Conservation (phyloP, 192 early-diverging fungal species). For the Umbelopsis sp. region DNA sequence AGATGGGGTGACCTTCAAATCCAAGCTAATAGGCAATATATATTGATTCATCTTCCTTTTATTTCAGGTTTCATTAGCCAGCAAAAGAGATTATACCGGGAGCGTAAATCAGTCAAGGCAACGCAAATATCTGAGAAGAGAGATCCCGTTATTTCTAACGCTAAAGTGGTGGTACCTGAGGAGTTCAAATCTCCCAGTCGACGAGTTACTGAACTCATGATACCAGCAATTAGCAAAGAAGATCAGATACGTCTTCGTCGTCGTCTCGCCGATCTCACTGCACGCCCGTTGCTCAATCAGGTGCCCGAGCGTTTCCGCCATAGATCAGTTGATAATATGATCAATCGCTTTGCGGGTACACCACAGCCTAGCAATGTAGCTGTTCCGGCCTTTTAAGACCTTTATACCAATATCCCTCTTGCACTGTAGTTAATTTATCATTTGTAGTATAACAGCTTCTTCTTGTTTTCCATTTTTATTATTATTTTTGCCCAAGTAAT, state of each 20-base stretch:
- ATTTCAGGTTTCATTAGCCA: constrained; percentile 40
- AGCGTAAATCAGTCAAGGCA: not conserved
- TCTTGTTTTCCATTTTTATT: too few relatives aligned
- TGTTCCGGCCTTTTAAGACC: constrained; percentile 3
- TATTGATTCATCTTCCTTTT: not conserved
- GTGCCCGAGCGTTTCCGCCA: constrained; percentile 23
- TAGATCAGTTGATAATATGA: constrained; percentile 6
- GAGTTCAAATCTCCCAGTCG: not conserved
- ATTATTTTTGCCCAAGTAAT: not conserved
- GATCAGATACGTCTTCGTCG: constrained; percentile 5
- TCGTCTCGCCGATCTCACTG: constrained; percentile 16
- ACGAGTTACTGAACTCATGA: not conserved
- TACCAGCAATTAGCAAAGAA: constrained; percentile 2
- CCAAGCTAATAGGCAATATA: not conserved
- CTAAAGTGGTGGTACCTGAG: not conserved
- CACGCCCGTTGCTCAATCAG: constrained; percentile 17
- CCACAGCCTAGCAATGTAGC: constrained; percentile 1
- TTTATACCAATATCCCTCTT: not conserved
- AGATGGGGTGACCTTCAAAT: not conserved
- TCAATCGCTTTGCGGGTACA: constrained; percentile 21
- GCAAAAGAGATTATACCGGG: constrained; percentile 26
- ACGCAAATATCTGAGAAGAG: not conserved
- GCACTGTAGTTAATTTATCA: not conserved
- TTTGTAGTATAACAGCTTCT: constrained; percentile 1
- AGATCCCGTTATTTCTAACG: not conserved